phyloP scores from a whole-genome alignment of 306 rosid genomes.

The Oxytropis ochrocephala region DNA sequence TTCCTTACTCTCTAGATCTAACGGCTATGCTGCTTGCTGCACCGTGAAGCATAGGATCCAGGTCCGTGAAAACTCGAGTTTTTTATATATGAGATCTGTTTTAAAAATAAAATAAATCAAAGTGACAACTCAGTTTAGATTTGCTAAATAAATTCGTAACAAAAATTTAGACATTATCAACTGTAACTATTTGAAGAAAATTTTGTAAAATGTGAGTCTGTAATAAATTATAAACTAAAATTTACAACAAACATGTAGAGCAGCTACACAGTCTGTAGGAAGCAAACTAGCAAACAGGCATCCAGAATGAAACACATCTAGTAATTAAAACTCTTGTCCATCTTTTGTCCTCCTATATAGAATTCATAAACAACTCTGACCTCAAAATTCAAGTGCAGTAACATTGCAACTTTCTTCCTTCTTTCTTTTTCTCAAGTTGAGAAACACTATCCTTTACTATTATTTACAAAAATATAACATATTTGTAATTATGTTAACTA shows the following conservation, averaged over 20 bases:
- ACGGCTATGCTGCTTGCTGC: too few relatives aligned
- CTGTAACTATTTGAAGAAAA: too few relatives aligned
- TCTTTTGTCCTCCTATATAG: not conserved
- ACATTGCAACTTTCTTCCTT: conserved; percentile 35
- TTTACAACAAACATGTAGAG: not conserved
- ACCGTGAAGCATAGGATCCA: too few relatives aligned
- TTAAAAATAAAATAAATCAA: too few relatives aligned
- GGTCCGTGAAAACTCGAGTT: too few relatives aligned
- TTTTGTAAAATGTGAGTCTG: too few relatives aligned
- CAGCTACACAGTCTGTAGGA: not conserved
- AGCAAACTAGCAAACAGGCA: not conserved
- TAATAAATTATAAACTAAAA: too few relatives aligned
- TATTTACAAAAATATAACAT: conserved; percentile 4
- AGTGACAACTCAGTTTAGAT: too few relatives aligned
- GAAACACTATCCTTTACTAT: conserved; percentile 32
- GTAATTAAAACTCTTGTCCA: not conserved
- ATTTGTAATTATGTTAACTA: not conserved
- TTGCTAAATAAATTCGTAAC: too few relatives aligned
- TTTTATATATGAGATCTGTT: too few relatives aligned
- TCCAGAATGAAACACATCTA: not conserved
- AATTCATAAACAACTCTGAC: not conserved
- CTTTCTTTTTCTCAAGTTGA: conserved; percentile 40
- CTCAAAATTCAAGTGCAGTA: not conserved
- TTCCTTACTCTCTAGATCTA: too few relatives aligned
- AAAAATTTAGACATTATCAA: too few relatives aligned